phyloP scores from a whole-genome alignment of 345 rosid genomes.

The Eucalyptus lansdowneana region DNA sequence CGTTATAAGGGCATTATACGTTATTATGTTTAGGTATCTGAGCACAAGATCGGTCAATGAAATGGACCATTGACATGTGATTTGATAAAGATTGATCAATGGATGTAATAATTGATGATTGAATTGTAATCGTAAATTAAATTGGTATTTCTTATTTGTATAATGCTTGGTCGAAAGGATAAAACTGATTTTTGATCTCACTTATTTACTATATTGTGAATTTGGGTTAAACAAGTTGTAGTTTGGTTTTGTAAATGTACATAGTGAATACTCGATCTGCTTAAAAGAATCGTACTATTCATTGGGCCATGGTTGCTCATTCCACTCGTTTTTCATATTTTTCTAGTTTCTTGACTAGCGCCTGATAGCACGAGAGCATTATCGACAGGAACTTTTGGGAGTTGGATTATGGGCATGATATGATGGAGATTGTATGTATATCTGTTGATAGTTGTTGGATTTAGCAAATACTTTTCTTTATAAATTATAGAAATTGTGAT shows the following conservation, averaged over 20 bases:
- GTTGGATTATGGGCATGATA: background rate
- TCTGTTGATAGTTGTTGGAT: no score
- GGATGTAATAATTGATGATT: background rate
- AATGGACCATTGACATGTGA: no score
- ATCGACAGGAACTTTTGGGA: background rate
- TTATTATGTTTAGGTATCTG: background rate
- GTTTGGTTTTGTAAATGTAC: background rate
- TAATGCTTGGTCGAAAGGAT: background rate
- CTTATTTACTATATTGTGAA: no score
- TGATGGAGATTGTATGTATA: no score
- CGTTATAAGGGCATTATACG: background rate
- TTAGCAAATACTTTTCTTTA: no score
- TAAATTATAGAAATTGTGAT: no score
- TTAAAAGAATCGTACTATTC: background rate
- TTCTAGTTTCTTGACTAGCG: background rate
- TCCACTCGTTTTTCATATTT: background rate
- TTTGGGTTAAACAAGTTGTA: background rate
- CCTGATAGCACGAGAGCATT: background rate
- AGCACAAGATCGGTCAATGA: background rate
- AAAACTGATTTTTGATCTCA: background rate
- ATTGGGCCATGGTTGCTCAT: background rate
- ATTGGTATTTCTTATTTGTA: background rate
- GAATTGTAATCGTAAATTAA: background rate
- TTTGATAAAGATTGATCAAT: background rate
- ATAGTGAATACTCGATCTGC: background rate